Evolutionary conservation across 768 basidiomycete genomes (phyloP), one percentile per base, ranked within the genome.

Genomic region (Cubamyces sp.): DNA sequence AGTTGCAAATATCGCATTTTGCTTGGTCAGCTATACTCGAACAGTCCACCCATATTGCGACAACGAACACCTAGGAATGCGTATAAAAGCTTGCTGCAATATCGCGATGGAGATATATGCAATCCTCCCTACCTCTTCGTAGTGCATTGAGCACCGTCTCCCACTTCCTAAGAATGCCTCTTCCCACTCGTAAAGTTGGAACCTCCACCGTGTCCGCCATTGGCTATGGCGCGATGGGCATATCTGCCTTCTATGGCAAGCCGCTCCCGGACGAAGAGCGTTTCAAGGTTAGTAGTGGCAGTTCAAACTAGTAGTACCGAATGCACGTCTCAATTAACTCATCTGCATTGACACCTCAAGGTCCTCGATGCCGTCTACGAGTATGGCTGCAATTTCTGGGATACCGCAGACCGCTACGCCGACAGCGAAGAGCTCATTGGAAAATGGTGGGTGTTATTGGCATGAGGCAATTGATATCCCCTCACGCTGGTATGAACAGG

Each of bases 201-300:
- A 69, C 75, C 18, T 70, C 74, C 28, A 57, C 74, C 16, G 80
- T 85, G n/a, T 74, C 79, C 7, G 81, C 81, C 21, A 77, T 89
- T 11, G 86, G 87, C 3, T 86, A 83, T 60, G 87, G 87, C 5
- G 74, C 79, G 7, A 87, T 87, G 87, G 85, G 84, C 7, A 67
- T 87, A 12, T 80, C 81, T 14, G 76, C 73, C 0, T 75, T 69
- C 46, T 86, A 85, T 59, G 85, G 86, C n/a, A 59, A 69, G 2
- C 68, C 70, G 0, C 74, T 74, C 14, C 61, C 77, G 3, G 86
- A 89, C 60, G 84, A 88, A 64, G 84, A 87, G 56, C 77, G 85
- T 1, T 79, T 88, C 66, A 82, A 83, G 80, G 85, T 86, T 9
- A 34, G 34, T 52, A 26, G 69, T 19, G 2, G 16, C 15, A n/a